Evolutionary conservation across 108 stramenopile species (phyloP).

Genomic region (Cyclotella sp.): DNA sequence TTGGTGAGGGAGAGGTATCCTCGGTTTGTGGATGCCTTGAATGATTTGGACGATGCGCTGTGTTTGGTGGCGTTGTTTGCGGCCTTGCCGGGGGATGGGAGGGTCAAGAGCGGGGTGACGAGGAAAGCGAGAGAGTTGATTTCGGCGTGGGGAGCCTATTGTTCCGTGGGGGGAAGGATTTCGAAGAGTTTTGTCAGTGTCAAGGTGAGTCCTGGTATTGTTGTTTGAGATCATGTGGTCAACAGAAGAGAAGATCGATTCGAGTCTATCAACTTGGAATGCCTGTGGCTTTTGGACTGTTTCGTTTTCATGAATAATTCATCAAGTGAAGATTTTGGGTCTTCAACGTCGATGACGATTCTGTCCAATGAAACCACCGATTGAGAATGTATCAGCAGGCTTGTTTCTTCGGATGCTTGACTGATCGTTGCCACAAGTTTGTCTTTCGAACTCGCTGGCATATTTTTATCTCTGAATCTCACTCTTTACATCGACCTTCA

Average conservation of each 20-base stretch:
- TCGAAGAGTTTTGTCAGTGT: constrained; percentile 97
- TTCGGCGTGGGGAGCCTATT: constrained; percentile 94
- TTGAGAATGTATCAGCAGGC: too few relatives aligned
- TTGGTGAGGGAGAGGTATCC: constrained; percentile 99
- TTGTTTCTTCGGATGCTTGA: too few relatives aligned
- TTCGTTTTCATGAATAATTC: not conserved
- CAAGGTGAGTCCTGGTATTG: constrained; percentile 94
- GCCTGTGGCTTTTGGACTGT: not conserved
- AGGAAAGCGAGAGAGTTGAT: constrained; percentile 83
- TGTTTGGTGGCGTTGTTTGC: constrained; percentile 95
- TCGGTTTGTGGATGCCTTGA: constrained; percentile 94
- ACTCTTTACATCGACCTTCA: constrained; percentile 31
- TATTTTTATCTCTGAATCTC: not conserved
- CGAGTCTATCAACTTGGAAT: not conserved
- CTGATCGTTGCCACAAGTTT: too few relatives aligned
- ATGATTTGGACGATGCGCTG: constrained; percentile 97
- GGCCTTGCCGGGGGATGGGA: constrained; percentile 80
- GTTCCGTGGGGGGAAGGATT: constrained; percentile 82
- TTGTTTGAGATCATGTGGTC: constrained; percentile 46
- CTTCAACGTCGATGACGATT: too few relatives aligned
- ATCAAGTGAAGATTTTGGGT: too few relatives aligned
- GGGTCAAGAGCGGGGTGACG: constrained; percentile 81
- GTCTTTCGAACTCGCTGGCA: too few relatives aligned
- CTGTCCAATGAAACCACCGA: too few relatives aligned
- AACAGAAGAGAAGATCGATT: not conserved